Conservation (phyloP, 2,329 filamentous ascomycete genomes). For the Leptographium flavum region DNA sequence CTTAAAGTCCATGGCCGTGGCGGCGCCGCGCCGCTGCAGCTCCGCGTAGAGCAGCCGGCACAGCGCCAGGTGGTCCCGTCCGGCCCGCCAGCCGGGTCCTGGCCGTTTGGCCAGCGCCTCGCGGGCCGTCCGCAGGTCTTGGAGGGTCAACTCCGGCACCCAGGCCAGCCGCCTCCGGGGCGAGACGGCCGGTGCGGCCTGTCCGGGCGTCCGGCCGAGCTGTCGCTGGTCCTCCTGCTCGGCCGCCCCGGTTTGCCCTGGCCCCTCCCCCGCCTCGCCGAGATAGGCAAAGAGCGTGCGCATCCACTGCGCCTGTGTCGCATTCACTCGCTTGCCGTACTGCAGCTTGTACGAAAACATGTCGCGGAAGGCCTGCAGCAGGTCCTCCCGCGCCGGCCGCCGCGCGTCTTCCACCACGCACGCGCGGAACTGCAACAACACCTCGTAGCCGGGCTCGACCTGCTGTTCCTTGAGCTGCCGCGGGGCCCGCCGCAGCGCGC, state of each 20-base stretch:
- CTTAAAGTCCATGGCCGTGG: constrained; percentile 19
- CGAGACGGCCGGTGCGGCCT: too few relatives aligned
- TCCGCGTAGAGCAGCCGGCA: constrained; percentile 29
- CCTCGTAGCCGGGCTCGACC: constrained; percentile 56
- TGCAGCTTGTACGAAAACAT: constrained; percentile 46
- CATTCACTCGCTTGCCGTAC: constrained; percentile 38
- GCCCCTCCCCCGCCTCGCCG: constrained; percentile 40
- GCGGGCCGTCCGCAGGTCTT: constrained; percentile 30
- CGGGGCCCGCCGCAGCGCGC: constrained; percentile 39
- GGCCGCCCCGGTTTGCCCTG: constrained; percentile 13
- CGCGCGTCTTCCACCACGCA: constrained; percentile 49
- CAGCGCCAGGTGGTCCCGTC: constrained; percentile 29
- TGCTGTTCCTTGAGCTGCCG: constrained; percentile 46
- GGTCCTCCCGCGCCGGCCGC: constrained; percentile 45
- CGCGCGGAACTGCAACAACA: constrained; percentile 53
- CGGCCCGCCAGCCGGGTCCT: neutral
- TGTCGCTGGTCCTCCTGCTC: too few relatives aligned
- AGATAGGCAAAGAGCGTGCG: constrained; percentile 36
- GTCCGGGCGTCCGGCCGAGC: too few relatives aligned
- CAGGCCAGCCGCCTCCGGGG: too few relatives aligned
- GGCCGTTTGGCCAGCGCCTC: constrained; percentile 12
- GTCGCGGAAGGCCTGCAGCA: constrained; percentile 48
- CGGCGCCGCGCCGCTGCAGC: constrained; percentile 14
- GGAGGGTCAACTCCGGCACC: constrained; percentile 20
- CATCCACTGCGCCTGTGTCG: constrained; percentile 50